Percentiles rank a stretch among this genome's conserved stretches.
These are phyloP conservation scores for Chlorella sp. DNA, from an alignment of 139 green algal genomes.

Conservation along the genomic window DNA sequence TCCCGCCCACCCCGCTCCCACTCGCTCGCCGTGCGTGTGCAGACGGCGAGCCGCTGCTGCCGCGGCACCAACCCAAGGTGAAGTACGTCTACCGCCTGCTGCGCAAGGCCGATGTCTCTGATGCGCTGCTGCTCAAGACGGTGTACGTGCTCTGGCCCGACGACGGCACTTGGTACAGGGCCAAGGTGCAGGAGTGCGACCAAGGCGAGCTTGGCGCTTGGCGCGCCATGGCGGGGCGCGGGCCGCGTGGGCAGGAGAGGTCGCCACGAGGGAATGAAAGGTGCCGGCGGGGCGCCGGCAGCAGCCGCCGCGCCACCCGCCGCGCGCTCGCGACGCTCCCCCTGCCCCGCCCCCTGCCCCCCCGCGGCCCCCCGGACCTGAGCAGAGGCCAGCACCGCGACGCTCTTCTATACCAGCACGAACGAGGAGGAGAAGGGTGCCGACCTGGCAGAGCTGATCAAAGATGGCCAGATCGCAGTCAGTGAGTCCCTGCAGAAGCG, in stretches of 20 bases:
- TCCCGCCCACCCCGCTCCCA: neutral
- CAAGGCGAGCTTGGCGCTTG: too few relatives aligned
- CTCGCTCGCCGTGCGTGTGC: too few relatives aligned
- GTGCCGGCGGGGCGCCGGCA: too few relatives aligned
- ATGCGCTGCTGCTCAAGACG: conserved; percentile 20
- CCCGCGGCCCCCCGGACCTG: too few relatives aligned
- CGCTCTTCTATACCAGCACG: conserved; percentile 12
- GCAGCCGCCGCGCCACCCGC: too few relatives aligned
- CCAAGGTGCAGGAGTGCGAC: conserved; percentile 26
- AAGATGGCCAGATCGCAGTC: conserved; percentile 29
- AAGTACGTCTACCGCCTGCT: conserved; percentile 29
- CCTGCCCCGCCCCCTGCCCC: too few relatives aligned
- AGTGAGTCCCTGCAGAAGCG: conserved; percentile 10
- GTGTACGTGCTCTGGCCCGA: conserved; percentile 47
- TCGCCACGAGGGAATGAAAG: too few relatives aligned
- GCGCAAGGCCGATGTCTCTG: neutral
- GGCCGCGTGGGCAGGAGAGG: too few relatives aligned
- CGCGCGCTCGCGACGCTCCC: too few relatives aligned
- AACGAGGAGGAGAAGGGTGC: conserved; percentile 19
- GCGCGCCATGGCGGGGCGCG: too few relatives aligned
- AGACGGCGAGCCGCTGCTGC: conserved; percentile 7
- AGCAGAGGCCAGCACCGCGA: neutral
- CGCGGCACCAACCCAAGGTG: conserved; percentile 10
- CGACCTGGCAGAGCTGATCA: conserved; percentile 15
- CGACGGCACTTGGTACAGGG: conserved; percentile 44